These are phyloP conservation scores for Haplosporangium sp. DNA, from an alignment of 371 early-diverging fungal genomes.

Conservation along the genomic window DNA sequence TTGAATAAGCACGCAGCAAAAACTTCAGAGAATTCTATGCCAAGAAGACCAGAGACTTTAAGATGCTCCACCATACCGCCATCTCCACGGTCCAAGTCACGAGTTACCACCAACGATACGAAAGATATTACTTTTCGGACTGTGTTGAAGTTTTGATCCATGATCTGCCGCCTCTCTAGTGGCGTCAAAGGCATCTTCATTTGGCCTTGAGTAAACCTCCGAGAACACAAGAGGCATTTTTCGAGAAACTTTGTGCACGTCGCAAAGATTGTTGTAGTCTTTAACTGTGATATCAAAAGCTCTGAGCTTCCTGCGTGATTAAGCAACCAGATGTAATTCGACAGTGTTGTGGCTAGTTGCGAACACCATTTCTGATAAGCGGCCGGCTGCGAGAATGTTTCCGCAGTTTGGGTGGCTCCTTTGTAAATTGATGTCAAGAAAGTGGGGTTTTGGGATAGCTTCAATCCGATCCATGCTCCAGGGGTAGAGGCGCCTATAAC, in stretches of 20 bases:
- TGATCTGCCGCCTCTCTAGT: conserved; percentile 25
- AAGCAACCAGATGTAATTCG: conserved; percentile 55
- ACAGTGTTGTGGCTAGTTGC: conserved; percentile 42
- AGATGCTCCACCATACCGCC: conserved; percentile 17
- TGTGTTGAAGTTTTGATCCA: conserved; percentile 39
- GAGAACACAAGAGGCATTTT: conserved; percentile 31
- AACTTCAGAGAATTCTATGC: conserved; percentile 25
- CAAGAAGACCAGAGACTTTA: conserved; percentile 17
- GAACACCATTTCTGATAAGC: conserved; percentile 46
- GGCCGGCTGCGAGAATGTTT: conserved; percentile 19
- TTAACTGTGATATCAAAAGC: conserved; percentile 9
- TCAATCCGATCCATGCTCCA: conserved; percentile 31
- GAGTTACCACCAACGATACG: conserved; percentile 12
- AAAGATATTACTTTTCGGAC: conserved; percentile 26
- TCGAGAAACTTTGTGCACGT: conserved; percentile 36
- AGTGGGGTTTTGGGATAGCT: conserved; percentile 19
- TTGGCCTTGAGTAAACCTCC: neutral
- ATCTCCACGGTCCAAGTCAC: conserved; percentile 15
- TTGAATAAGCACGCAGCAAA: conserved; percentile 38
- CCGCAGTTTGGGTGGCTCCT: conserved; percentile 6
- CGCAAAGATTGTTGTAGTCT: conserved; percentile 6
- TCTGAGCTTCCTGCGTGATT: conserved; percentile 35
- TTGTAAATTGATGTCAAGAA: conserved; percentile 13
- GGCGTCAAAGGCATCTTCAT: conserved; percentile 28
- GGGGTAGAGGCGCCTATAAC: conserved; percentile 12